phyloP scores from a whole-genome alignment of 768 basidiomycete species.

The Leucocoprinus leucothites region DNA sequence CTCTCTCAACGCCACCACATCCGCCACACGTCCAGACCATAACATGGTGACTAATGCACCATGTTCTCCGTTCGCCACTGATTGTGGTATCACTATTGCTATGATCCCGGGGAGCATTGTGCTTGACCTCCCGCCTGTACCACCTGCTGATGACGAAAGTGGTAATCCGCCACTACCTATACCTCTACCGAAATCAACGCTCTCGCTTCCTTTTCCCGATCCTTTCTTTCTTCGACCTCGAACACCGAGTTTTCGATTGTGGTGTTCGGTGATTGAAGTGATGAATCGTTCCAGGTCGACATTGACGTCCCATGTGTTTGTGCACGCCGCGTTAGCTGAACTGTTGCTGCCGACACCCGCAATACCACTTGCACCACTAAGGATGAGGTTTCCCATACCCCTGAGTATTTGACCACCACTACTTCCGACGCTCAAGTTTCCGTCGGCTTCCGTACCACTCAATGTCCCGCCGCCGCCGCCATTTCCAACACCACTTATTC shows the following conservation, averaged over 20 bases:
- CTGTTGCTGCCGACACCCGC: conserved; percentile 17
- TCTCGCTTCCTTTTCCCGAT: conserved; percentile 24
- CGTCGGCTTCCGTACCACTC: conserved; percentile 21
- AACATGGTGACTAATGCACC: conserved; percentile 22
- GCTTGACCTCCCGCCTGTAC: conserved; percentile 19
- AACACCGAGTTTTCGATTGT: conserved; percentile 4
- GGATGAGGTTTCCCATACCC: conserved; percentile 37
- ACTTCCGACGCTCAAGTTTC: conserved; percentile 19
- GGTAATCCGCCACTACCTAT: neutral
- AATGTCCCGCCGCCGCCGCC: conserved; percentile 3
- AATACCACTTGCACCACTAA: conserved; percentile 29
- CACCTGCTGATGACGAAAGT: conserved; percentile 25
- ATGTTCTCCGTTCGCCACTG: conserved; percentile 18
- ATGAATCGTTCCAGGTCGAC: conserved; percentile 54
- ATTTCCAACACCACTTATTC: conserved; percentile 10
- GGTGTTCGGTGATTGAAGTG: conserved; percentile 32
- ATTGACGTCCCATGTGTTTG: conserved; percentile 40
- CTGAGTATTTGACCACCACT: conserved; percentile 35
- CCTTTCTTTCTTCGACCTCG: conserved; percentile 13
- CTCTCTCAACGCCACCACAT: conserved; percentile 36
- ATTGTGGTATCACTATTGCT: conserved; percentile 17
- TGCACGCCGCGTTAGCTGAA: conserved; percentile 15
- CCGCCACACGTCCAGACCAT: conserved; percentile 41
- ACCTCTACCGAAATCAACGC: conserved; percentile 44
- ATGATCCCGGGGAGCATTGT: neutral